A percentile compares a stretch with the other conserved stretches of the same genome.
Evolutionary conservation across 495 filamentous ascomycete species (phyloP).

Genomic region (Penicillium steckii): DNA sequence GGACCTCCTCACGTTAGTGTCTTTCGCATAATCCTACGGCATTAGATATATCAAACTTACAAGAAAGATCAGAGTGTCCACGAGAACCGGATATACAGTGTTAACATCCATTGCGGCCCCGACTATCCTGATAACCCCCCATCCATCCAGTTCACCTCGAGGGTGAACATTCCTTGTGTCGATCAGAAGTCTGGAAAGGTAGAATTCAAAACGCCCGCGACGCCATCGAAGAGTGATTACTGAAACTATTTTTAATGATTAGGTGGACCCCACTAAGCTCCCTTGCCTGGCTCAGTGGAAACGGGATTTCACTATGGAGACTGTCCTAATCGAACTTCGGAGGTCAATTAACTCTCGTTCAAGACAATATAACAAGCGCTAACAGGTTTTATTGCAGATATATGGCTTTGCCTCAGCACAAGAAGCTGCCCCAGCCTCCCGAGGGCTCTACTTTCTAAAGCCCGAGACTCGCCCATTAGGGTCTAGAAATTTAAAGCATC

Average conservation of each 20-base stretch:
- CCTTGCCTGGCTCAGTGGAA: conserved; percentile 86
- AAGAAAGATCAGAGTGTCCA: conserved; percentile 69
- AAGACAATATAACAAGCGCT: conserved; percentile 6
- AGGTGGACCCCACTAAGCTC: conserved; percentile 84
- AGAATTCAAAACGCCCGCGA: conserved; percentile 2
- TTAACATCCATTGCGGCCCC: conserved; percentile 94
- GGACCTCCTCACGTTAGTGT: conserved; percentile 88
- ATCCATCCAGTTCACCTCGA: conserved; percentile 83
- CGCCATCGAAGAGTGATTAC: not conserved
- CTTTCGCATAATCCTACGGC: not conserved
- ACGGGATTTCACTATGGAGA: conserved; percentile 89
- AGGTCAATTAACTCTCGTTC: conserved; percentile 45
- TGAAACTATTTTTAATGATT: conserved; percentile 4
- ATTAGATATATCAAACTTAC: not conserved
- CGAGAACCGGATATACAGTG: conserved; percentile 97
- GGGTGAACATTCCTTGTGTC: conserved; percentile 94
- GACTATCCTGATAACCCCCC: conserved; percentile 89
- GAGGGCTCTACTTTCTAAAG: conserved; percentile 76
- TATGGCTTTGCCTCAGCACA: conserved; percentile 91
- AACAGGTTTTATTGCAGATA: conserved; percentile 54
- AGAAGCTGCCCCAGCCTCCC: conserved; percentile 91
- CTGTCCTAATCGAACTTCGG: conserved; percentile 84
- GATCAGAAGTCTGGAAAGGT: conserved; percentile 74
- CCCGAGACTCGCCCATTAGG: conserved; percentile 15
- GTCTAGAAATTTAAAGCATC: conserved; percentile 32